phyloP scores from a whole-genome alignment of 345 rosid genomes.

The Citrus maxima region DNA sequence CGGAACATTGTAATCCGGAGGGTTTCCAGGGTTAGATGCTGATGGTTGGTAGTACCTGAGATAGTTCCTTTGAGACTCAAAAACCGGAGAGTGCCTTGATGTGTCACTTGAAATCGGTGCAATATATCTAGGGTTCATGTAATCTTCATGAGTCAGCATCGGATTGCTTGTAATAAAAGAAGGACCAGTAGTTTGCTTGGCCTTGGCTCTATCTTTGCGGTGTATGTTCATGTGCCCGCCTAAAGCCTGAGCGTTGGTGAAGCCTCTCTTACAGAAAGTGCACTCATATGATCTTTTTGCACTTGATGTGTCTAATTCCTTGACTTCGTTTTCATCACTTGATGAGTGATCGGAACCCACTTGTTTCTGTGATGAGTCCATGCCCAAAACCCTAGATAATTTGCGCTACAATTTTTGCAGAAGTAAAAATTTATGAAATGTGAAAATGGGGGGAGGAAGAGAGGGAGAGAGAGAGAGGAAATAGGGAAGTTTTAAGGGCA shows the following conservation, averaged over 20 bases:
- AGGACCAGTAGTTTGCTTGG: constrained; percentile 21
- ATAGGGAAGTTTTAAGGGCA: neutral
- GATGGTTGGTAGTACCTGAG: constrained; percentile 26
- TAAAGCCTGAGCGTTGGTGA: constrained; percentile 88
- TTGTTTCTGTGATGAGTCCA: constrained; percentile 30
- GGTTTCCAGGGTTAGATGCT: constrained; percentile 14
- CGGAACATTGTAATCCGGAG: constrained; percentile 11
- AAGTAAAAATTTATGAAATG: neutral
- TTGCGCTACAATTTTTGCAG: neutral
- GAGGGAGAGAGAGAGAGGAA: constrained; percentile 4
- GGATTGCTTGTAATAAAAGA: constrained; percentile 4
- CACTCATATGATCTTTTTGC: constrained; percentile 55
- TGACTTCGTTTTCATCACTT: constrained; percentile 34
- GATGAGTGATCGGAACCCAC: constrained; percentile 23
- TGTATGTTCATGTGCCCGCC: constrained; percentile 93
- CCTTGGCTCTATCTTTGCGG: constrained; percentile 53
- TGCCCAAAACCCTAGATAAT: constrained; percentile 1
- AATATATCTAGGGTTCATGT: constrained; percentile 23
- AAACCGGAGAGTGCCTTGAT: constrained; percentile 8
- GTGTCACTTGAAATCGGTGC: constrained; percentile 14
- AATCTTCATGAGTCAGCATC: constrained; percentile 5
- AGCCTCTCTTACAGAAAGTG: constrained; percentile 76
- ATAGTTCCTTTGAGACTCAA: constrained; percentile 25
- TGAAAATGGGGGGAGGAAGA: neutral
- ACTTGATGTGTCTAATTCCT: constrained; percentile 15